Percentiles rank a stretch among this genome's conserved stretches.
Conservation (phyloP, 2,329 filamentous ascomycete species). For the Colletotrichum tropicicola region DNA sequence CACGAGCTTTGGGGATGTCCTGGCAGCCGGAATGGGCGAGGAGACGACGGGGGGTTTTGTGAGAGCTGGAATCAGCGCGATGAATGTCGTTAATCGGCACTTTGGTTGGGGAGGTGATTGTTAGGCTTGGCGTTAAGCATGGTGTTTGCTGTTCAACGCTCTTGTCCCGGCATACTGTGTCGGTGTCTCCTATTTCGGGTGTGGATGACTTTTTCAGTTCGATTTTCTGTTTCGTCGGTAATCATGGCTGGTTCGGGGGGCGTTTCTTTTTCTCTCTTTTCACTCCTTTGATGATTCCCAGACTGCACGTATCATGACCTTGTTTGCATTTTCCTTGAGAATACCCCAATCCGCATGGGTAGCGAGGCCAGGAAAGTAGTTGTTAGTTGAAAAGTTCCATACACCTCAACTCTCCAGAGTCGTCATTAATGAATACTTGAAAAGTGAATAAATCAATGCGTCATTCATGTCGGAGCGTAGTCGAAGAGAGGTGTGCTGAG, state of each 20-base stretch:
- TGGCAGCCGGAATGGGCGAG: constrained; percentile 45
- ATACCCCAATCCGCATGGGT: constrained; percentile 18
- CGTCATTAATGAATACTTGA: too few species aligned
- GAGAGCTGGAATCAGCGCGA: constrained; percentile 57
- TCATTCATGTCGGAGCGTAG: too few species aligned
- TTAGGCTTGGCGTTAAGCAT: background rate
- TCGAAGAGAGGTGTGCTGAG: too few species aligned
- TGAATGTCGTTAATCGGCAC: constrained; percentile 61
- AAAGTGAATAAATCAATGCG: too few species aligned
- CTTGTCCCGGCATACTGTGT: background rate
- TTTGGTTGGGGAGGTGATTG: constrained; percentile 58
- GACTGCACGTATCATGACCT: constrained; percentile 22
- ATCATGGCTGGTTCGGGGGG: constrained; percentile 7
- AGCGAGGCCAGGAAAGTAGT: constrained; percentile 18
- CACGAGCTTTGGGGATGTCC: constrained; percentile 38
- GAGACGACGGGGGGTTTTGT: constrained; percentile 53
- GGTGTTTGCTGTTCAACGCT: background rate
- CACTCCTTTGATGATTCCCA: constrained; percentile 12
- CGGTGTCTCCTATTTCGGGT: too few species aligned
- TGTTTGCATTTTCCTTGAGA: background rate
- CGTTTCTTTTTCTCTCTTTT: background rate
- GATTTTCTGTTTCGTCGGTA: background rate
- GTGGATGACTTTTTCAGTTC: background rate
- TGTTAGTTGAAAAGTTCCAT: background rate
- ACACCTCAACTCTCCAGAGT: background rate